phyloP scores from a whole-genome alignment of 257 asterid genomes.

The Salvia splendens region DNA sequence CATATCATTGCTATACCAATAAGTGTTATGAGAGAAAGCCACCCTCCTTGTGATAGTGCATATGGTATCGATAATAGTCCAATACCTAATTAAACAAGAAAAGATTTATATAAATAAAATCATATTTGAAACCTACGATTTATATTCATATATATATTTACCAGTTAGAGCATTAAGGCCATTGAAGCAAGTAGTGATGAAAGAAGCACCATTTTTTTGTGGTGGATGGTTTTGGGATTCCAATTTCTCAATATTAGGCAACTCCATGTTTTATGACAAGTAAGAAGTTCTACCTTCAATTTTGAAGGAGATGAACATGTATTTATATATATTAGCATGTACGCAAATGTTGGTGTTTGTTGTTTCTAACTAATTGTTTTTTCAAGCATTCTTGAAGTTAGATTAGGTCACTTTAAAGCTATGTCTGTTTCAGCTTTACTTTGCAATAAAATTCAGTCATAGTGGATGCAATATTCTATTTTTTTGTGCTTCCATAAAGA shows the following conservation, averaged over 20 bases:
- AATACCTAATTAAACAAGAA: slow-evolving; percentile 35
- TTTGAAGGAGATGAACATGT: neutral
- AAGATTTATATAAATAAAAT: neutral
- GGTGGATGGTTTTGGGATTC: slow-evolving; percentile 37
- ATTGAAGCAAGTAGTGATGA: slow-evolving; percentile 55
- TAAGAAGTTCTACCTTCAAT: neutral
- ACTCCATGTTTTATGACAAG: slow-evolving; percentile 4
- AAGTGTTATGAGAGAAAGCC: slow-evolving; percentile 42
- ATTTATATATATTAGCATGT: neutral
- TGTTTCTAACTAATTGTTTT: neutral
- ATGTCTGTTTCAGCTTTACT: neutral
- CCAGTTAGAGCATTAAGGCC: slow-evolving; percentile 57
- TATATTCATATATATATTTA: neutral
- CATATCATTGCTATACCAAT: slow-evolving; percentile 38
- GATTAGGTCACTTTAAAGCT: neutral
- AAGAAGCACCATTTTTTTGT: slow-evolving; percentile 42
- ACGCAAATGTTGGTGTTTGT: neutral
- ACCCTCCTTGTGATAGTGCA: slow-evolving; percentile 57
- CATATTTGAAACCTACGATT: no score
- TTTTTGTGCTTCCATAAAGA: no score
- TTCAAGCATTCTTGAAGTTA: neutral
- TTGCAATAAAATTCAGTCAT: slow-evolving; percentile 3
- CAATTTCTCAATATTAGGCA: slow-evolving; percentile 9
- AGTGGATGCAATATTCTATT: neutral
- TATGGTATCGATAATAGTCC: slow-evolving; percentile 57